These are phyloP conservation scores for Conringia planisiliqua DNA, from an alignment of 345 rosid species.

Conservation along the genomic window DNA sequence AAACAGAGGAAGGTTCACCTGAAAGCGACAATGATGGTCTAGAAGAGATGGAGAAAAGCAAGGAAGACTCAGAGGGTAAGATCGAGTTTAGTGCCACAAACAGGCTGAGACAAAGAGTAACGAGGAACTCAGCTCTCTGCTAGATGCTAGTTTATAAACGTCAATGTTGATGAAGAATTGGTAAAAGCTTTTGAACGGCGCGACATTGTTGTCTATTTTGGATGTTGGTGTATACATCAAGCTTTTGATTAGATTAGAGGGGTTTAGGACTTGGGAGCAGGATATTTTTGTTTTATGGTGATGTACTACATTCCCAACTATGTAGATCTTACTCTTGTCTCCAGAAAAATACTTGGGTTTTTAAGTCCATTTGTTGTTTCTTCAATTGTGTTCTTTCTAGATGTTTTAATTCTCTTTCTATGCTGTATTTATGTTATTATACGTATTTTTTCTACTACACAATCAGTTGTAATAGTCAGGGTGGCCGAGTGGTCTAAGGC, in stretches of 20 bases:
- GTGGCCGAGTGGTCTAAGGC: conserved; percentile 89
- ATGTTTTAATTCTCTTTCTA: neutral
- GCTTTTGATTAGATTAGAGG: neutral
- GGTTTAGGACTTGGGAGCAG: neutral
- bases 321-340: conserved; percentile 3
- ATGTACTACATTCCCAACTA: neutral
- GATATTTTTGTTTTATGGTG: neutral
- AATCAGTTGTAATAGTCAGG: conserved; percentile 34
- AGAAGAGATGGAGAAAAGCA: conserved; percentile 28
- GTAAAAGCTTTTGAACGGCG: neutral
- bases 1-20: conserved; percentile 6
- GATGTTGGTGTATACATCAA: neutral
- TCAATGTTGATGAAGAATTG: conserved; percentile 45
- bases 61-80: conserved; percentile 24
- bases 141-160: conserved; percentile 29
- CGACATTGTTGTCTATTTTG: neutral
- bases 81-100: conserved; percentile 41
- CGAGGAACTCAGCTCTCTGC: conserved; percentile 47
- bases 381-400: neutral
- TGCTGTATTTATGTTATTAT: neutral
- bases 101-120: conserved; percentile 56
- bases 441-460: accelerated
- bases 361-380: neutral
- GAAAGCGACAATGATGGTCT: neutral
- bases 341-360: too few relatives aligned